Evolutionary conservation across 371 early-diverging fungal species (phyloP).

Genomic region (Mortierella sp.): DNA sequence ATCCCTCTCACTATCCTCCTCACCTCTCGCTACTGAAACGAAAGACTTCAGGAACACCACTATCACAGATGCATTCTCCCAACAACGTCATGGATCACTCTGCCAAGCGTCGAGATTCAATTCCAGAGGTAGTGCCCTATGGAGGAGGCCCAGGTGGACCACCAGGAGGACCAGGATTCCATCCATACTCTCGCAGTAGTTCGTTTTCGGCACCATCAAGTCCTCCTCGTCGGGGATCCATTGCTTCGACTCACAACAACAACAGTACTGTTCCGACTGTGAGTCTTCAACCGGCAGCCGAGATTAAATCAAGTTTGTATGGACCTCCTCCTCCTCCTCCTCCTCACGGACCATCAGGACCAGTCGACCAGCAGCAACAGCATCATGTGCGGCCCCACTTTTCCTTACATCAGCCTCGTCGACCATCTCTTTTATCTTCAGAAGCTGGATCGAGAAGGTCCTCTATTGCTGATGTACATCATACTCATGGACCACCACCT

Average conservation of each 20-base stretch:
- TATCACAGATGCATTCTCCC: slow-evolving; percentile 50
- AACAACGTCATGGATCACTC: slow-evolving; percentile 30
- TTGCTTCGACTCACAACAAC: slow-evolving; percentile 11
- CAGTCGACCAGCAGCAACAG: slow-evolving; percentile 16
- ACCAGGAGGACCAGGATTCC: slow-evolving; percentile 25
- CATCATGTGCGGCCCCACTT: slow-evolving; percentile 34
- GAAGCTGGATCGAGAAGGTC: slow-evolving; percentile 37
- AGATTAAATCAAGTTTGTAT: slow-evolving; percentile 40
- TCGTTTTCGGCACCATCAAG: slow-evolving; percentile 69
- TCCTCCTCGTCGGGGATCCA: slow-evolving; percentile 58
- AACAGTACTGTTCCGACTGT: slow-evolving; percentile 32
- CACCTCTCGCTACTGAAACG: slow-evolving; percentile 34
- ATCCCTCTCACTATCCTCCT: too few species aligned
- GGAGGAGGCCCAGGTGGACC: too few species aligned
- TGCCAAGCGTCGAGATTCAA: slow-evolving; percentile 49
- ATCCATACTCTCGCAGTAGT: slow-evolving; percentile 33
- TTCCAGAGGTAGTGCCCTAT: slow-evolving; percentile 43
- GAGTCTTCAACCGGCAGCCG: slow-evolving; percentile 46
- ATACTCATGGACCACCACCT: background rate
- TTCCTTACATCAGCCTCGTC: slow-evolving; percentile 46
- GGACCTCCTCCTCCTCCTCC: too few species aligned
- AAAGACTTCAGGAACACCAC: slow-evolving; percentile 37
- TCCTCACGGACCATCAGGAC: too few species aligned
- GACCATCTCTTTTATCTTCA: slow-evolving; percentile 36
- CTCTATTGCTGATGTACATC: slow-evolving; percentile 37